Conservation (phyloP, 1,284 basidiomycete species). For the Mycosarcoma maydis region DNA sequence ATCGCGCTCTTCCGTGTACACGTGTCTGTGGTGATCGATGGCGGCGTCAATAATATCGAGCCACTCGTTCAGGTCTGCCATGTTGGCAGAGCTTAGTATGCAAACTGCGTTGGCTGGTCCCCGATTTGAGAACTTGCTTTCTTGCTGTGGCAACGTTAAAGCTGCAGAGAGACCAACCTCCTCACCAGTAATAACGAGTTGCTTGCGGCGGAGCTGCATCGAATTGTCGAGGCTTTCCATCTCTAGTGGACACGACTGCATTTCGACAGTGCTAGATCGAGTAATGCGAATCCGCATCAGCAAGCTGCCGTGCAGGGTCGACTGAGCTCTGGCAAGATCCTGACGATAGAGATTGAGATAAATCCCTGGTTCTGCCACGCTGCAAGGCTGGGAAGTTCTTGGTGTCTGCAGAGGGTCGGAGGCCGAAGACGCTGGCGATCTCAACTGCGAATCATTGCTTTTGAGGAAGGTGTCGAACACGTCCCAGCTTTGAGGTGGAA, state of each 20-base stretch:
- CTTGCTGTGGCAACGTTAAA: too few relatives aligned
- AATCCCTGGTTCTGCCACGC: neutral
- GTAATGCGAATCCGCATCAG: constrained; percentile 16
- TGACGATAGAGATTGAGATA: constrained; percentile 10
- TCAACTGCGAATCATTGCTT: neutral
- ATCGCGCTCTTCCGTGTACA: neutral
- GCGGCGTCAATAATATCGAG: constrained; percentile 5
- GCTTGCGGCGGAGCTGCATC: neutral
- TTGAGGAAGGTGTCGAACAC: neutral
- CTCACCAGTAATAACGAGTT: constrained; percentile 21
- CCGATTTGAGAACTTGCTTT: too few relatives aligned
- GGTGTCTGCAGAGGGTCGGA: constrained; percentile 21
- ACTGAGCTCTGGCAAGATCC: neutral
- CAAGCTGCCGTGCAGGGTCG: neutral
- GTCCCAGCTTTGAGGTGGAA: constrained; percentile 16
- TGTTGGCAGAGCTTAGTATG: constrained; percentile 17
- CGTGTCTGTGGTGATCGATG: neutral
- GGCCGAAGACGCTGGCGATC: constrained; percentile 10
- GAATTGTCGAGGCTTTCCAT: neutral
- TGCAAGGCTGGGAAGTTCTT: neutral
- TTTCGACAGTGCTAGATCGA: constrained; percentile 17
- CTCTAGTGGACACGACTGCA: neutral
- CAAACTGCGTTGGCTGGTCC: neutral
- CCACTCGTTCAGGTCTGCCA: constrained; percentile 22
- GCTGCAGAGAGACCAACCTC: neutral